A percentile compares a stretch with the other conserved stretches of the same genome.
These are phyloP conservation scores for Amanita molliuscula DNA, from an alignment of 768 basidiomycete genomes.

Conservation along the genomic window DNA sequence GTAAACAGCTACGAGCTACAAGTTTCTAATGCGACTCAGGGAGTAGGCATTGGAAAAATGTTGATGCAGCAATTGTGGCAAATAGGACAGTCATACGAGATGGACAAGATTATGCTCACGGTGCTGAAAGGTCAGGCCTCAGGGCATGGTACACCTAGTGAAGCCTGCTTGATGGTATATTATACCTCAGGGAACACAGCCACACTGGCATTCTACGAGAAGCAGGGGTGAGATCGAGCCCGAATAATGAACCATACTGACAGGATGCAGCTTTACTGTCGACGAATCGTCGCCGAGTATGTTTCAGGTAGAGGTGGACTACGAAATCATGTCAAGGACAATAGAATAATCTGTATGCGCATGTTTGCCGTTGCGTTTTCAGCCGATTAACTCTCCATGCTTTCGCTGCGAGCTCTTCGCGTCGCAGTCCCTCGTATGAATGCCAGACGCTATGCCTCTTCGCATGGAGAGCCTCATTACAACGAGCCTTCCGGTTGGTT, in stretches of 20 bases:
- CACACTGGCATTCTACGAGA: slow-evolving; percentile 37
- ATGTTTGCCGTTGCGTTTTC: slow-evolving; percentile 8
- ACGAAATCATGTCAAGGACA: slow-evolving; percentile 33
- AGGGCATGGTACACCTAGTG: background rate
- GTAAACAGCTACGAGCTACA: slow-evolving; percentile 60
- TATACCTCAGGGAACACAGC: slow-evolving; percentile 11
- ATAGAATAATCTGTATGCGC: slow-evolving; percentile 9
- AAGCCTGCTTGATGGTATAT: background rate
- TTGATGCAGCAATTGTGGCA: slow-evolving; percentile 39
- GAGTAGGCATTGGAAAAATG: slow-evolving; percentile 48
- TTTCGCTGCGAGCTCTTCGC: slow-evolving; percentile 38
- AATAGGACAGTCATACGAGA: slow-evolving; percentile 40
- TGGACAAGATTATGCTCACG: slow-evolving; percentile 70
- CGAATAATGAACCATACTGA: background rate
- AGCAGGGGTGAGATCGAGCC: slow-evolving; percentile 34
- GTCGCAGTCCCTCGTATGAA: slow-evolving; percentile 24
- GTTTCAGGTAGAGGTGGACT: slow-evolving; percentile 26
- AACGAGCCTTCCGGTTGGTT: slow-evolving; percentile 85
- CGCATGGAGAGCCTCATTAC: slow-evolving; percentile 72
- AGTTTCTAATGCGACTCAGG: slow-evolving; percentile 30
- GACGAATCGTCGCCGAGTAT: slow-evolving; percentile 45
- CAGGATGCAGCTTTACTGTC: slow-evolving; percentile 32
- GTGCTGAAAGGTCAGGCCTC: slow-evolving; percentile 47
- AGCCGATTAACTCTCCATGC: slow-evolving; percentile 19
- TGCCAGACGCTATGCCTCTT: slow-evolving; percentile 43